phyloP scores from a whole-genome alignment of 495 filamentous ascomycete genomes.

The Xylaria curta region DNA sequence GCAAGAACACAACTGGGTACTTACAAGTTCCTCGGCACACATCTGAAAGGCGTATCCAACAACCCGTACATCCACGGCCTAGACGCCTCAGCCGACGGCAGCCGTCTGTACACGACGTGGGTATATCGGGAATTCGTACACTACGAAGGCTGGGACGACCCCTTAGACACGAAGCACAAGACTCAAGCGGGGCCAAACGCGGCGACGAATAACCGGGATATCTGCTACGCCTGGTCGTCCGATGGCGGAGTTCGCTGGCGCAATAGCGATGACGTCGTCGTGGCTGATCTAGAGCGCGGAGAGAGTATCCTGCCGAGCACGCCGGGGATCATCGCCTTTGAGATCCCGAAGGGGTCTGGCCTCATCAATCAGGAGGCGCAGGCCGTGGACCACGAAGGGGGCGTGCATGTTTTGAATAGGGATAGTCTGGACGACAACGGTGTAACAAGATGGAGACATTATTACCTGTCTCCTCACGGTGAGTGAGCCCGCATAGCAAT shows the following conservation, averaged over 20 bases:
- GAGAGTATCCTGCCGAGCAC: slow-evolving; percentile 45
- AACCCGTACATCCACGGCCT: slow-evolving; percentile 59
- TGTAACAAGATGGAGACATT: slow-evolving; percentile 52
- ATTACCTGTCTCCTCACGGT: slow-evolving; percentile 48
- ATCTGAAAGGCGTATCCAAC: slow-evolving; percentile 51
- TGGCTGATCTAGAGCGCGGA: slow-evolving; percentile 45
- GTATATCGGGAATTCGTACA: slow-evolving; percentile 53
- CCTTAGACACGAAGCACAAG: slow-evolving; percentile 49
- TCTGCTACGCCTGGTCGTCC: slow-evolving; percentile 54
- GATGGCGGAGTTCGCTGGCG: slow-evolving; percentile 50
- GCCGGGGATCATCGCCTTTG: slow-evolving; percentile 47
- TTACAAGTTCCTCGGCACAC: slow-evolving; percentile 45
- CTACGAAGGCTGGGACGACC: slow-evolving; percentile 53
- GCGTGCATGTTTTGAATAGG: slow-evolving; percentile 56
- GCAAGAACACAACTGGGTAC: background rate
- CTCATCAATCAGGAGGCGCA: slow-evolving; percentile 59
- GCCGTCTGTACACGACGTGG: slow-evolving; percentile 52
- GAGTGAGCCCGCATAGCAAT: slow-evolving; percentile 12
- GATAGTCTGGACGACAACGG: slow-evolving; percentile 42
- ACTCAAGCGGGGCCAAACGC: slow-evolving; percentile 51
- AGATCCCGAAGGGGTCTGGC: slow-evolving; percentile 48
- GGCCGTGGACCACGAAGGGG: slow-evolving; percentile 48
- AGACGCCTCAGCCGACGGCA: slow-evolving; percentile 32
- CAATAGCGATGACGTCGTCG: slow-evolving; percentile 33
- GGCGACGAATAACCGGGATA: slow-evolving; percentile 53